Conservation (phyloP, 306 rosid species). For the Medicago ruthenica region DNA sequence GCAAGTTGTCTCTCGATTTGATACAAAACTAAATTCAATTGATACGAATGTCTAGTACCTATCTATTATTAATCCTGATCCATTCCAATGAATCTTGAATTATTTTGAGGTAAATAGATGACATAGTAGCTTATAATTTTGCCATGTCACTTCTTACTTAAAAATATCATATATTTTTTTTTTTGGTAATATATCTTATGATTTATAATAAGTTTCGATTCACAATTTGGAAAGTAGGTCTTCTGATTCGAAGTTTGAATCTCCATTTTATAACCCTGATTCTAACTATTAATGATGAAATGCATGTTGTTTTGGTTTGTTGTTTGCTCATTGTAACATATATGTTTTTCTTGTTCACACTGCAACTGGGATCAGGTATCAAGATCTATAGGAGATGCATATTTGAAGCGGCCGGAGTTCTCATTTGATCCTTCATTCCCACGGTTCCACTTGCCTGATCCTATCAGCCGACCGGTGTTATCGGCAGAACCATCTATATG, state of each 20-base stretch:
- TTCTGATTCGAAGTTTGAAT: not conserved
- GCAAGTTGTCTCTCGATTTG: not conserved
- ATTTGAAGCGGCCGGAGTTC: constrained; percentile 84
- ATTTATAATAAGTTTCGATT: too few relatives aligned
- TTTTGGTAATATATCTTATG: not conserved
- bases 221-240: not conserved
- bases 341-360: constrained; percentile 35
- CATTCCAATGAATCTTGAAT: not conserved
- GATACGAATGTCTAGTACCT: not conserved
- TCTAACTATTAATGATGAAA: constrained; percentile 13
- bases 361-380: constrained; percentile 67
- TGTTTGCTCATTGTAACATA: constrained; percentile 32
- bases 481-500: constrained; percentile 78
- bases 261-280: not conserved
- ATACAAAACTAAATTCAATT: too few relatives aligned
- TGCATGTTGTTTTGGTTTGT: constrained; percentile 27
- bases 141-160: too few relatives aligned
- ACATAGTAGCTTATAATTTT: not conserved
- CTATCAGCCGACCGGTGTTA: constrained; percentile 79
- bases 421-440: constrained; percentile 82
- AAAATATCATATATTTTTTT: too few relatives aligned
- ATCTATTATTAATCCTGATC: not conserved
- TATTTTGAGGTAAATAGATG: not conserved
- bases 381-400: constrained; percentile 92
- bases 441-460: constrained; percentile 71